Base-by-base conservation (phyloP, 768 basidiomycete species). In the Chalciporus sphaerocephalus region DNA sequence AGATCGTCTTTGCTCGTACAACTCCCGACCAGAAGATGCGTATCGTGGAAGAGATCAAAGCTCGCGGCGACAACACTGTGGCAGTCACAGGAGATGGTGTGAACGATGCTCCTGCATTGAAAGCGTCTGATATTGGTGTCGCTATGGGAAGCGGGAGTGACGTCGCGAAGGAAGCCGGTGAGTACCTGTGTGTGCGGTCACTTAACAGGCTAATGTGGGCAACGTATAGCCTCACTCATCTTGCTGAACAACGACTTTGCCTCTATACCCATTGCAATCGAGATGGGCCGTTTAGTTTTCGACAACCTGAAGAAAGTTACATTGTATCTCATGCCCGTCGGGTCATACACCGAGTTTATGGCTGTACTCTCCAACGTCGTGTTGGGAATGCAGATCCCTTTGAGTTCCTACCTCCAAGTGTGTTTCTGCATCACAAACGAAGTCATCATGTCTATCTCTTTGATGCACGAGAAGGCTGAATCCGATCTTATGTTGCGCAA, bases 291-390 rank as follows among this genome's bases (percentile, higher is more conserved):
- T 28, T 60, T 78, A 32, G 74, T 79, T 1, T 81, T 81, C 47
- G 77, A 80, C 53, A 82, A 82, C 52, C 53, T 82, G 44, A 72
- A 76, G 72, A 74, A 79, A 69, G 61, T 74, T 33, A 70, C 71
- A 15, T 51, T 71, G n/a, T 71, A 74, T 46, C 56, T 75, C 8
- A 68, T 74, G 59, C 74, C 74, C 9, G 69, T 75, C n/a, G 76
- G 78, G 23, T 74, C 74, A 17, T 83, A 80, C 65, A 74, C 78
- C 15, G 79, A 83, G 52, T 73, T 80, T 47, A 73, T 79, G 68
- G 69, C 68, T 1, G 77, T 84, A 41, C 65, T 83, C 10, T 48
- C 74, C 38, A 81, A 80, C 46, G 76, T 80, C 28, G 62, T 81
- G 53, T 58, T 81, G 22, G 81, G 81, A 41, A 75, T 83, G 57